phyloP scores from a whole-genome alignment of 805 yeast species.

The Zygotorulaspora sp. region DNA sequence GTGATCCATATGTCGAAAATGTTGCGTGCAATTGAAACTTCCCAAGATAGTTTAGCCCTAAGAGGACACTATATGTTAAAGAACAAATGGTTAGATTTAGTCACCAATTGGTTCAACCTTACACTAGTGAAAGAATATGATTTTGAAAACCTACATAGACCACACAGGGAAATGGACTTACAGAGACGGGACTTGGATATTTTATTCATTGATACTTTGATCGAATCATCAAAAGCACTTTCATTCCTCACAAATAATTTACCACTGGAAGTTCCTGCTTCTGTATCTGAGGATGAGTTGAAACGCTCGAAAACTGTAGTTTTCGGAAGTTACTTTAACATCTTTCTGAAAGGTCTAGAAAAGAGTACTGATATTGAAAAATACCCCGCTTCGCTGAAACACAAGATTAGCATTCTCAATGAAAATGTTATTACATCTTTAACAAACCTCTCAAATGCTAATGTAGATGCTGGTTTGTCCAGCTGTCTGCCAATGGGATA shows the following conservation, averaged over 20 bases:
- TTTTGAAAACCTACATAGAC: conserved; percentile 28
- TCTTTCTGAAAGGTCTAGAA: conserved; percentile 45
- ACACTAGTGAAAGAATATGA: conserved; percentile 43
- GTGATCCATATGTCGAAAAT: conserved; percentile 35
- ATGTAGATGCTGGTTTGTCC: conserved; percentile 71
- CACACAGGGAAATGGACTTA: conserved; percentile 37
- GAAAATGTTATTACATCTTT: conserved; percentile 62
- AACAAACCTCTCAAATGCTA: conserved; percentile 64
- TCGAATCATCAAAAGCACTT: conserved; percentile 58
- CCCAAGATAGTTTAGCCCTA: conserved; percentile 28
- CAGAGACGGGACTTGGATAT: conserved; percentile 42
- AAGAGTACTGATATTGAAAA: conserved; percentile 35
- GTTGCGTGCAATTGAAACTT: conserved; percentile 30
- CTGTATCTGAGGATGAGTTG: conserved; percentile 48
- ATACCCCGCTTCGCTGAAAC: conserved; percentile 40
- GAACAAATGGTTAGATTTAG: conserved; percentile 44
- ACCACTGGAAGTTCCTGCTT: conserved; percentile 56
- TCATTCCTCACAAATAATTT: conserved; percentile 52
- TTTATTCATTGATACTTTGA: conserved; percentile 54
- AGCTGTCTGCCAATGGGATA: conserved; percentile 76
- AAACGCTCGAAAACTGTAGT: conserved; percentile 53
- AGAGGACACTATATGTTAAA: conserved; percentile 46
- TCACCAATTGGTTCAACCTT: conserved; percentile 51
- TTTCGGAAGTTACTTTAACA: conserved; percentile 66
- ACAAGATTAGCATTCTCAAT: conserved; percentile 52